Conservation (phyloP, 306 rosid genomes). For the Inga oerstediana region DNA sequence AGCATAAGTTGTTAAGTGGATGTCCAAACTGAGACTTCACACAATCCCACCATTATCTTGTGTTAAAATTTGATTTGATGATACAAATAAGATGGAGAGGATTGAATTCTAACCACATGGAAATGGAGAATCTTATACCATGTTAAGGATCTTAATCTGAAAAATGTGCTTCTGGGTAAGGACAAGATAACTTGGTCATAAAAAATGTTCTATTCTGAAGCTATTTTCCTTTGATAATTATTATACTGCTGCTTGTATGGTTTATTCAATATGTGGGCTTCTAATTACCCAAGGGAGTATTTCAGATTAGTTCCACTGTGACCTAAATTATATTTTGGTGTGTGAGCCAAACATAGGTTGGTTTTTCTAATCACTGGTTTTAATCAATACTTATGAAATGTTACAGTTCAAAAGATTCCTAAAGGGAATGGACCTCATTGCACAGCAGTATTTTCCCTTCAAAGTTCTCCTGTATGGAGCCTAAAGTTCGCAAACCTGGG, state of each 20-base stretch:
- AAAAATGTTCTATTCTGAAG: not conserved
- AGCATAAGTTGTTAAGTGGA: not conserved
- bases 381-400: slow-evolving; percentile 37
- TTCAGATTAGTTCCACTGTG: slow-evolving; percentile 23
- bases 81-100: not conserved
- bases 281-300: slow-evolving; percentile 7
- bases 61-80: not conserved
- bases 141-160: not conserved
- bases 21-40: not conserved
- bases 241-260: not conserved
- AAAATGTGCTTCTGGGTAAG: not conserved
- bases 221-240: not conserved
- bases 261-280: slow-evolving; percentile 28
- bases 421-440: slow-evolving; percentile 67
- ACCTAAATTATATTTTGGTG: slow-evolving; percentile 13
- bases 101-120: not conserved
- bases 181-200: not conserved
- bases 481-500: slow-evolving; percentile 68
- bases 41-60: not conserved
- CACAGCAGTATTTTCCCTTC: slow-evolving; percentile 61
- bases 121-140: not conserved
- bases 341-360: slow-evolving; percentile 16
- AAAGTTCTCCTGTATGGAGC: slow-evolving; percentile 59
- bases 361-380: slow-evolving; percentile 30
- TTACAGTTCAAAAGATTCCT: slow-evolving; percentile 54